Base-by-base conservation (phyloP, 345 rosid species). In the Rhizophora mangle region DNA sequence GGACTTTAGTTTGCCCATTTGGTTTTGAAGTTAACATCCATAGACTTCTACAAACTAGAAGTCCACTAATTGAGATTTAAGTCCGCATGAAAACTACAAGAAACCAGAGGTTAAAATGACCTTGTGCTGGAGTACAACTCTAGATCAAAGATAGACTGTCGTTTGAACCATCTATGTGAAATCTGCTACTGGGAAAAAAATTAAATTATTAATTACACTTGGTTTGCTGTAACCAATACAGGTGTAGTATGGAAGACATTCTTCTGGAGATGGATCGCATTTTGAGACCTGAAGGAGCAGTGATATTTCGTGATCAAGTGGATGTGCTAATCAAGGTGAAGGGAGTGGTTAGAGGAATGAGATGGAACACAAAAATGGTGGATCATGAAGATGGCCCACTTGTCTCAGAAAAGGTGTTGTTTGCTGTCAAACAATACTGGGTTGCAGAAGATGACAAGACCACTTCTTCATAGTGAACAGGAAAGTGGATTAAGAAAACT, bases 341-440 rank as follows among this genome's bases (percentile, higher is more conserved):
- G 76, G 56, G 62, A 63, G 20, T 63, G 22, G 76, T 71, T 19
- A 53, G 65, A 43, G 80, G 69, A 21, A 76, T 76, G 80, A 76
- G 80, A 76, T 76, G 76, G 80, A 67, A 67, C 16, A 67, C 73
- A 11, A 76, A 76, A 59, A 49, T 76, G 65, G 76, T 76, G 60
- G 80, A 76, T 63, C 80, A 76, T 63, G 80, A 76, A 46, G 80
- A 72, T 67, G 76, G 80, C n/a, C 80, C 76, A 4, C 73, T 72
- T 30, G 57, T 67, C 43, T 18, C 72, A 10, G 80, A 76, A 29
- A 76, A 76, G 65, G 67, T 76, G 43, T 26, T 76, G 72, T 76
- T 76, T 59, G 72, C 80, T 47, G 80, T 72, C 53, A 76, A 76
- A 72, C 72, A 37, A n/a, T 76, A 76, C 39, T 76, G 80, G 80